A percentile compares a stretch with the other conserved stretches of the same genome.
Conservation (phyloP, 208 protist genomes). For the Angomonas deanei region DNA sequence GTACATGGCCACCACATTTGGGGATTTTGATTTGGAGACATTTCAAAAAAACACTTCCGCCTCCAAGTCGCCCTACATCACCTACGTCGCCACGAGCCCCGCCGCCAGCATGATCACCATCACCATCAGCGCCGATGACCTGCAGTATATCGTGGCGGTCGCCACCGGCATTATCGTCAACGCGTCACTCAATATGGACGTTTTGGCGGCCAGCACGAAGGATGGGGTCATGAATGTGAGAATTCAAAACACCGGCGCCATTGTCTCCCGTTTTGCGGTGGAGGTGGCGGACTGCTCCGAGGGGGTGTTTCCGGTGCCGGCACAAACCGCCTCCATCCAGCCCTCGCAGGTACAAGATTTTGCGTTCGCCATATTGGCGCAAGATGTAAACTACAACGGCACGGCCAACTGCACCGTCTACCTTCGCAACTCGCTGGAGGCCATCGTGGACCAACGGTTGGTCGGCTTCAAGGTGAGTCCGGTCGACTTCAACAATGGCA, state of each 20-base stretch:
- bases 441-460: slow-evolving; percentile 26
- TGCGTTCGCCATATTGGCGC: slow-evolving; percentile 43
- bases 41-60: not conserved
- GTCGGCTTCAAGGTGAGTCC: slow-evolving; percentile 27
- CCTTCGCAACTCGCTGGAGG: slow-evolving; percentile 43
- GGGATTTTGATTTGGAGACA: slow-evolving; percentile 34
- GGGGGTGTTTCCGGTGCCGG: slow-evolving; percentile 51
- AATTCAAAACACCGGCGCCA: slow-evolving; percentile 56
- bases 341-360: slow-evolving; percentile 15
- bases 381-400: slow-evolving; percentile 14
- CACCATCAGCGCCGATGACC: slow-evolving; percentile 63
- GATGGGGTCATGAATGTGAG: slow-evolving; percentile 47
- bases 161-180: slow-evolving; percentile 51
- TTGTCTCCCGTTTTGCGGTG: slow-evolving; percentile 52
- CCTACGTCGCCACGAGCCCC: slow-evolving; percentile 36
- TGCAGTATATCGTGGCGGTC: slow-evolving; percentile 67
- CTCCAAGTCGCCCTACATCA: slow-evolving; percentile 33
- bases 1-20: slow-evolving; percentile 67
- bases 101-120: slow-evolving; percentile 59
- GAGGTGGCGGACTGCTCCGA: slow-evolving; percentile 31
- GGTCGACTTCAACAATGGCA: slow-evolving; percentile 34
- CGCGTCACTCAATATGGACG: slow-evolving; percentile 24
- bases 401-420: slow-evolving; percentile 33
- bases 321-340: slow-evolving; percentile 38
- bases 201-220: slow-evolving; percentile 24